A percentile compares a stretch with the other conserved stretches of the same genome.
Evolutionary conservation across 495 filamentous ascomycete species (phyloP).

Genomic region (Lasiosphaeria ovina): DNA sequence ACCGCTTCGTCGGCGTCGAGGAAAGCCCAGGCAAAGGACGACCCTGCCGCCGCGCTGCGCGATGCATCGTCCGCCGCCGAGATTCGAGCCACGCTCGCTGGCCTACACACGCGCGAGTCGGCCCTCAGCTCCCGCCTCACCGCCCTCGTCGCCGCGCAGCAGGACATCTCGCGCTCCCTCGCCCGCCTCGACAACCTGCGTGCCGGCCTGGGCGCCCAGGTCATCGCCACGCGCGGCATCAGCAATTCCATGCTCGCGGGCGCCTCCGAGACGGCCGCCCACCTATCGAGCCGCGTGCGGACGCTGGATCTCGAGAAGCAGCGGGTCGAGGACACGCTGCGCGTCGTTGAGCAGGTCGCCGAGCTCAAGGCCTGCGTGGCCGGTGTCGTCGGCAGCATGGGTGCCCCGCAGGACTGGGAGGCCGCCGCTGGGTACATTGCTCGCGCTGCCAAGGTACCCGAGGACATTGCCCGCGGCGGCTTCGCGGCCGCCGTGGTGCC

Average conservation of each 20-base stretch:
- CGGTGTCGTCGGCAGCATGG: slow-evolving; percentile 95
- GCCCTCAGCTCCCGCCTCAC: slow-evolving; percentile 72
- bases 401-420: slow-evolving; percentile 97
- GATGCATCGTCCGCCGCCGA: slow-evolving; percentile 72
- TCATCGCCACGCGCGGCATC: slow-evolving; percentile 77
- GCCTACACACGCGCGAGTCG: slow-evolving; percentile 73
- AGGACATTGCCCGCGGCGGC: slow-evolving; percentile 72
- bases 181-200: slow-evolving; percentile 86
- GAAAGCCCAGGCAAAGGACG: slow-evolving; percentile 1
- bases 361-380: slow-evolving; percentile 95
- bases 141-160: slow-evolving; percentile 71
- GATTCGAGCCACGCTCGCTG: slow-evolving; percentile 70
- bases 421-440: slow-evolving; percentile 86
- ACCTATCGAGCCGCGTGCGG: slow-evolving; percentile 81
- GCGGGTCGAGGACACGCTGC: slow-evolving; percentile 81
- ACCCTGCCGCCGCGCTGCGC: slow-evolving; percentile 51
- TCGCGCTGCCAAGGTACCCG: slow-evolving; percentile 75
- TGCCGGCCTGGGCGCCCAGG: slow-evolving; percentile 82
- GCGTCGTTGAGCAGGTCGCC: slow-evolving; percentile 91
- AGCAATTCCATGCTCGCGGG: slow-evolving; percentile 84
- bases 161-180: slow-evolving; percentile 78
- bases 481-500: slow-evolving; percentile 94
- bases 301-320: slow-evolving; percentile 85
- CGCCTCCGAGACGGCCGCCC: slow-evolving; percentile 80
- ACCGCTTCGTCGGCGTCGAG: background rate